Percentiles rank a stretch among this genome's conserved stretches.
Conservation (phyloP, 1,139 yeast genomes). For the Saccharomyces hybrid region DNA sequence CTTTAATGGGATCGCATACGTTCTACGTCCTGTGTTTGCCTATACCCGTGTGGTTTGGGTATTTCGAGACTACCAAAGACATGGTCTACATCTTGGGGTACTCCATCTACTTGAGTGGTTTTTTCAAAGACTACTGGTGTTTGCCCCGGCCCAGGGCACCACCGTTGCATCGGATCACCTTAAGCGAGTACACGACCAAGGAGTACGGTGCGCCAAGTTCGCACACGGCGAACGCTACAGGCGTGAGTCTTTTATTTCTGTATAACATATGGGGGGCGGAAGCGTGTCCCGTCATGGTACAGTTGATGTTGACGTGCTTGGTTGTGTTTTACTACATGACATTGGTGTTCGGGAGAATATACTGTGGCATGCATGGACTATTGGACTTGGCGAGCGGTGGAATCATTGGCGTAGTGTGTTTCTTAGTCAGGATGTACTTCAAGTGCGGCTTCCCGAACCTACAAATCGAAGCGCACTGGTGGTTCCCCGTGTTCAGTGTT, state of each 20-base stretch:
- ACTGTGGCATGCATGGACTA: slow-evolving; percentile 97
- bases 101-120: too few species aligned
- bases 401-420: slow-evolving; percentile 48
- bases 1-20: slow-evolving; percentile 87
- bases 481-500: slow-evolving; percentile 37
- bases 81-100: slow-evolving; percentile 25
- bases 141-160: too few species aligned
- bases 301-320: slow-evolving; percentile 11
- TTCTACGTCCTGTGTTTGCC: slow-evolving; percentile 88
- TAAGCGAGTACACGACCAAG: too few species aligned
- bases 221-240: too few species aligned
- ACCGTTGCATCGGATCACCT: too few species aligned
- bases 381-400: slow-evolving; percentile 66
- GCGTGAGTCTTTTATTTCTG: slow-evolving; percentile 16
- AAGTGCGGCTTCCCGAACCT: slow-evolving; percentile 12
- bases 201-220: too few species aligned
- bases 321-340: slow-evolving; percentile 49
- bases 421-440: slow-evolving; percentile 34
- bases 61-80: slow-evolving; percentile 51
- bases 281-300: slow-evolving; percentile 8
- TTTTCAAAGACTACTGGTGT: too few species aligned
- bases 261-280: slow-evolving; percentile 11
- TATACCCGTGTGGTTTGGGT: slow-evolving; percentile 76
- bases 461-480: slow-evolving; percentile 21
- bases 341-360: slow-evolving; percentile 70